These are phyloP conservation scores for Glycyrrhiza uralensis DNA, from an alignment of 306 rosid species.

Conservation along the genomic window DNA sequence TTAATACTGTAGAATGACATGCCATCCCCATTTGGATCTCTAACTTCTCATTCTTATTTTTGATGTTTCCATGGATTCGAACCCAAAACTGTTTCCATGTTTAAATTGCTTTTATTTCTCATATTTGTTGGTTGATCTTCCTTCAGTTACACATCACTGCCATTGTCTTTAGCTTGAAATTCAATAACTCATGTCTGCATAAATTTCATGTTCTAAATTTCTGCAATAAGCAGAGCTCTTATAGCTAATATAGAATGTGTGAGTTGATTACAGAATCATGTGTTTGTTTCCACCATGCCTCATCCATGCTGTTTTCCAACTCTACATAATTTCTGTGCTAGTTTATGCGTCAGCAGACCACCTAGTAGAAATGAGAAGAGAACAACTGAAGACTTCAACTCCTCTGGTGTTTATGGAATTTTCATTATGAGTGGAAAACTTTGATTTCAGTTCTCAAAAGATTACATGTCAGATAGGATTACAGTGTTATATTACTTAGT, in stretches of 20 bases:
- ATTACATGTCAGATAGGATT: no score
- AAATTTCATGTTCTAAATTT: conserved; percentile 14
- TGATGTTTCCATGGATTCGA: conserved; percentile 11
- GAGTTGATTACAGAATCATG: not conserved
- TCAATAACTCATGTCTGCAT: not conserved
- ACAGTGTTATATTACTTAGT: no score
- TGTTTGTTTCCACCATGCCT: not conserved
- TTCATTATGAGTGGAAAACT: no score
- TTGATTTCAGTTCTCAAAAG: no score
- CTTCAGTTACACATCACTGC: not conserved
- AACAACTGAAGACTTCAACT: not conserved
- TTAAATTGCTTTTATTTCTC: not conserved
- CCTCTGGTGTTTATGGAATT: no score
- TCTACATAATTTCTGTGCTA: not conserved
- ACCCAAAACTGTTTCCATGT: not conserved
- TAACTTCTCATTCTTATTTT: not conserved
- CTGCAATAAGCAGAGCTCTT: not conserved
- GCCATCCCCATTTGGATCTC: conserved; percentile 23
- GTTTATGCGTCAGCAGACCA: not conserved
- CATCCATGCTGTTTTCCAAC: not conserved
- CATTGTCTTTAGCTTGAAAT: not conserved
- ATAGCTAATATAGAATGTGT: not conserved
- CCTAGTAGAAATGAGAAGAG: not conserved
- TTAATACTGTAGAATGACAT: conserved; percentile 18
- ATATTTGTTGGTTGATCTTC: conserved; percentile 12